phyloP scores from a whole-genome alignment of 371 early-diverging fungal species.

The Mucor irregularis region DNA sequence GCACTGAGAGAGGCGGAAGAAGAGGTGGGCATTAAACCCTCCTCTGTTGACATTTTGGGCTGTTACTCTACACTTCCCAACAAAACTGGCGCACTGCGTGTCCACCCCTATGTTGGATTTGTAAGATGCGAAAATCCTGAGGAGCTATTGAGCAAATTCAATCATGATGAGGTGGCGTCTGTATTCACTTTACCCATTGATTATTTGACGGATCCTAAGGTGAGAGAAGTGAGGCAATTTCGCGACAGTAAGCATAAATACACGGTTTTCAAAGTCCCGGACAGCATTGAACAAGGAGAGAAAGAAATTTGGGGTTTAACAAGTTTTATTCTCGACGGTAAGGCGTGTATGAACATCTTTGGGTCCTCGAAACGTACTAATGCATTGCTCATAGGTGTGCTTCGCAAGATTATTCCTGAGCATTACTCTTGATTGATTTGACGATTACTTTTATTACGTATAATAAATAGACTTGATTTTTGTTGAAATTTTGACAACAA shows the following conservation, averaged over 20 bases:
- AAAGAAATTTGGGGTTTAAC: constrained; percentile 85
- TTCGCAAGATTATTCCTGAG: constrained; percentile 42
- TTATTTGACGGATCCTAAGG: constrained; percentile 57
- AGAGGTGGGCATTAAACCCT: constrained; percentile 69
- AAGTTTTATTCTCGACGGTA: constrained; percentile 74
- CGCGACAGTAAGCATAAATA: constrained; percentile 58
- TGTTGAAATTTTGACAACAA: too few relatives aligned
- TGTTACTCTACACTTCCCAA: constrained; percentile 67
- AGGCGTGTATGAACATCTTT: background rate
- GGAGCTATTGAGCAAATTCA: constrained; percentile 37
- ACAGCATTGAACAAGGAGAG: constrained; percentile 38
- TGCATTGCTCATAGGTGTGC: constrained; percentile 24
- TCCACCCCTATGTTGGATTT: constrained; percentile 77
- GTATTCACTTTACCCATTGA: constrained; percentile 72
- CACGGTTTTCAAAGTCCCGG: constrained; percentile 65
- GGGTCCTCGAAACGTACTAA: background rate
- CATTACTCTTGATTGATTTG: constrained; percentile 15
- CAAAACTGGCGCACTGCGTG: constrained; percentile 59
- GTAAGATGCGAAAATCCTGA: constrained; percentile 36
- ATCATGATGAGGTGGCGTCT: constrained; percentile 69
- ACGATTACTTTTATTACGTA: too few relatives aligned
- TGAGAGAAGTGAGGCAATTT: constrained; percentile 55
- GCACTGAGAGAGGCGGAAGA: constrained; percentile 86
- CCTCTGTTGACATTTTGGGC: constrained; percentile 67
- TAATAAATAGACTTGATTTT: too few relatives aligned